Evolutionary conservation across 495 filamentous ascomycete species (phyloP).

Genomic region (Penicillium herquei): DNA sequence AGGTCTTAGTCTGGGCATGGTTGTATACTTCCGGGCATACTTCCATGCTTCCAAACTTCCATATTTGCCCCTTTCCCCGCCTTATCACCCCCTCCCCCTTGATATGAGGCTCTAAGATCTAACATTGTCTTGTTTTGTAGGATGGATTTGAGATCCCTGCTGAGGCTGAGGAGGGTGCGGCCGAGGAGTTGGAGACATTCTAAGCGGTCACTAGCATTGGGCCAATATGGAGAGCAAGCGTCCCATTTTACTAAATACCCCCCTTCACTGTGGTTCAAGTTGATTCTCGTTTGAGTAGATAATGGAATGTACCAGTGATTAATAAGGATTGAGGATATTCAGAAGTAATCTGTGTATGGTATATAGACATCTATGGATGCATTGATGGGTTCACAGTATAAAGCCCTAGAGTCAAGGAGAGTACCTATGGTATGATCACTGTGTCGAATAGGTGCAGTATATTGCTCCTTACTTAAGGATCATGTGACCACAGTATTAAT

Average conservation of each 20-base stretch:
- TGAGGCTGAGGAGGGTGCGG: conserved; percentile 32
- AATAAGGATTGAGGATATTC: background rate
- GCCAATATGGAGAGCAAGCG: conserved; percentile 9
- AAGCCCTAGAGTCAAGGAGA: no score
- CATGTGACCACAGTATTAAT: background rate
- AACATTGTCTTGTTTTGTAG: conserved; percentile 19
- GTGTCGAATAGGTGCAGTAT: no score
- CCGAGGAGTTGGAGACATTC: conserved; percentile 53
- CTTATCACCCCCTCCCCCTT: no score
- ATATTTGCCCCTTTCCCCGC: no score
- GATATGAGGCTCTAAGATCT: background rate
- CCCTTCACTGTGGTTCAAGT: conserved; percentile 1
- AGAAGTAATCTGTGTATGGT: background rate
- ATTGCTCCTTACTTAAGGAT: background rate
- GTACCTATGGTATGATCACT: background rate
- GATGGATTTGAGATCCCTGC: conserved; percentile 55
- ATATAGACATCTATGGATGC: no score
- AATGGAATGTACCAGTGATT: background rate
- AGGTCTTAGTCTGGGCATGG: background rate
- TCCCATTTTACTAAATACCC: conserved; percentile 25
- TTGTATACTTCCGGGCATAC: background rate
- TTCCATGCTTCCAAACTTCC: no score
- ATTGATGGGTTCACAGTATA: no score
- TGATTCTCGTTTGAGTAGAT: background rate
- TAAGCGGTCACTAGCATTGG: conserved; percentile 20